phyloP scores from a whole-genome alignment of 2,329 filamentous ascomycete genomes.

The Massarina eburnea region DNA sequence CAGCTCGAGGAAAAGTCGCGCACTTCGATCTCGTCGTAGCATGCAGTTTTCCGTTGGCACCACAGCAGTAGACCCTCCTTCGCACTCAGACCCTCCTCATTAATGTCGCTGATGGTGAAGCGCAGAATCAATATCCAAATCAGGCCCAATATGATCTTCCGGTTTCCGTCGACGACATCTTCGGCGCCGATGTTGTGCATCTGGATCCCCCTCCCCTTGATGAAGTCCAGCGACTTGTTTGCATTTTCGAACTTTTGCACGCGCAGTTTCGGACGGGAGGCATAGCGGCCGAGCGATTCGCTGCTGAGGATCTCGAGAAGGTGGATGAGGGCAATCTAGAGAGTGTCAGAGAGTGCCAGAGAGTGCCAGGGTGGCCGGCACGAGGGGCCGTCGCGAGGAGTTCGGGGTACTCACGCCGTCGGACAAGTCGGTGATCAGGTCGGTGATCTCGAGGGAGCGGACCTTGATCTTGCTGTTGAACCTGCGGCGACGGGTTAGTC shows the following conservation, averaged over 20 bases:
- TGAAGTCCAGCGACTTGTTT: conserved; percentile 91
- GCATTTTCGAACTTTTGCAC: conserved; percentile 98
- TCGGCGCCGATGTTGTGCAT: conserved; percentile 99
- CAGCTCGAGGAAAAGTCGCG: conserved; percentile 93
- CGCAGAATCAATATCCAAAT: conserved; percentile 98
- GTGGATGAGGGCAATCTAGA: conserved; percentile 88
- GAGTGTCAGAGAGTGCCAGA: conserved; percentile 10
- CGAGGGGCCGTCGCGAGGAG: background rate
- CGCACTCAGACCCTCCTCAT: conserved; percentile 94
- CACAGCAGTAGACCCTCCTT: conserved; percentile 93
- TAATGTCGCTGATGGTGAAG: conserved; percentile 99
- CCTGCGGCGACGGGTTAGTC: conserved; percentile 55
- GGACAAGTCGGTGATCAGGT: conserved; percentile 85
- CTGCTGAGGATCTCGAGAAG: conserved; percentile 93
- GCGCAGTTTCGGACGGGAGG: conserved; percentile 90
- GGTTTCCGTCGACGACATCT: conserved; percentile 96
- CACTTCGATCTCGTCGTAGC: conserved; percentile 95
- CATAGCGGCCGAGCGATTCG: conserved; percentile 95
- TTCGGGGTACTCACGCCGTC: conserved; percentile 73
- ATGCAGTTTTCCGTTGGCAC: conserved; percentile 98
- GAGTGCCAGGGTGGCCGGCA: conserved; percentile 5
- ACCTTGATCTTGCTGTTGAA: conserved; percentile 91
- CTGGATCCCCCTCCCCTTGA: conserved; percentile 87
- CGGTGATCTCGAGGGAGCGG: conserved; percentile 77
- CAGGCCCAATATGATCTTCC: conserved; percentile 93